Conservation (phyloP, 2,329 filamentous ascomycete genomes). For the Fusarium bulbicola region DNA sequence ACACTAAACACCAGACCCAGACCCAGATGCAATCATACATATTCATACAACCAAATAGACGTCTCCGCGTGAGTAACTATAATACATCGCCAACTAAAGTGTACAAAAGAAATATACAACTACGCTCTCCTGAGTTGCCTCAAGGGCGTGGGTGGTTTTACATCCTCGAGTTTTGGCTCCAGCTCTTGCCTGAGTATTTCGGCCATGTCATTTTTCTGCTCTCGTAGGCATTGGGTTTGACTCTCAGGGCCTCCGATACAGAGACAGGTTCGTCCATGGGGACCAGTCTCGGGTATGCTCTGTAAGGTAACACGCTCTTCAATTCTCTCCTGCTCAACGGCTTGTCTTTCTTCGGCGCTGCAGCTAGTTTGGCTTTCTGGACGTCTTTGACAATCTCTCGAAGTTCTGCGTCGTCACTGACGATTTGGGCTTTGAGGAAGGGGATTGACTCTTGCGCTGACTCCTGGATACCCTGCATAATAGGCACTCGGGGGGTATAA, state of each 20-base stretch:
- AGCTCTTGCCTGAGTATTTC: conserved; percentile 34
- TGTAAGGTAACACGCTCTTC: conserved; percentile 50
- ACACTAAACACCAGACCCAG: conserved; percentile 22
- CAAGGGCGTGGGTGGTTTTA: conserved; percentile 12
- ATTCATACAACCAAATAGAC: conserved; percentile 10
- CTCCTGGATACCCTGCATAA: conserved; percentile 78
- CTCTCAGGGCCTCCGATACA: conserved; percentile 47
- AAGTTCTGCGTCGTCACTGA: conserved; percentile 76
- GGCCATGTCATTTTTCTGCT: conserved; percentile 40
- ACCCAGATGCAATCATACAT: conserved; percentile 26
- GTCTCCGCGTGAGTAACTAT: conserved; percentile 4
- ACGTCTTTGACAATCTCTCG: conserved; percentile 73
- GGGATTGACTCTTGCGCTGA: conserved; percentile 56
- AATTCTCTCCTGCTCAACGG: conserved; percentile 39
- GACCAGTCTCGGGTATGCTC: conserved; percentile 45
- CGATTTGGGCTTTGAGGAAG: conserved; percentile 88
- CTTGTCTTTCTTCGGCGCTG: conserved; percentile 36
- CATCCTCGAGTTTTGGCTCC: conserved; percentile 40
- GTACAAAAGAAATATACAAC: conserved; percentile 23
- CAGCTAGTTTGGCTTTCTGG: conserved; percentile 49
- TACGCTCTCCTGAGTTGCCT: not conserved
- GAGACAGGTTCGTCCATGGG: conserved; percentile 50
- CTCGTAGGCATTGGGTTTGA: conserved; percentile 33
- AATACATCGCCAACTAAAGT: not conserved
- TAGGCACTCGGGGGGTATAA: conserved; percentile 77